Evolutionary conservation across 2,329 filamentous ascomycete species (phyloP).

Genomic region (Colletotrichum somersetense): DNA sequence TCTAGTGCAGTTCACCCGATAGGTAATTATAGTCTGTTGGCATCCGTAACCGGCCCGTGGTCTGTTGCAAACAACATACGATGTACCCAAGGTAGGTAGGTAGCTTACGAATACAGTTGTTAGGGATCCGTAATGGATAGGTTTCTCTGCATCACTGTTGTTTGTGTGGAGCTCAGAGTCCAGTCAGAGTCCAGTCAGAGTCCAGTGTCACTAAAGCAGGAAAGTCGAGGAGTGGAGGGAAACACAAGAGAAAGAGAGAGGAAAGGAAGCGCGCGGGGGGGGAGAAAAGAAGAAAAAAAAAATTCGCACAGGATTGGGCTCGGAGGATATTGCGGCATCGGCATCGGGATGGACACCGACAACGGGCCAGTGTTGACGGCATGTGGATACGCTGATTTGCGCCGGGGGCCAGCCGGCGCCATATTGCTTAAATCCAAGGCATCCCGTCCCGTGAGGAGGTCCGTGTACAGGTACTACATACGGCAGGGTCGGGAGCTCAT

Average conservation of each 20-base stretch:
- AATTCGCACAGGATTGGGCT: constrained; percentile 29
- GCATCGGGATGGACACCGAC: constrained; percentile 34
- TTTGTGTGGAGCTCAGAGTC: constrained; percentile 13
- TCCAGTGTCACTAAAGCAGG: background rate
- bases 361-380: background rate
- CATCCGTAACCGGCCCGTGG: constrained; percentile 1
- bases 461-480: background rate
- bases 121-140: background rate
- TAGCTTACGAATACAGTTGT: too few relatives aligned
- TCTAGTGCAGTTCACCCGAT: background rate
- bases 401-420: constrained; percentile 36
- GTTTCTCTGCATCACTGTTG: constrained; percentile 19
- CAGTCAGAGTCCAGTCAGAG: constrained; percentile 2
- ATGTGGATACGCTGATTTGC: constrained; percentile 40
- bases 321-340: constrained; percentile 34
- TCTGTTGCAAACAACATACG: background rate
- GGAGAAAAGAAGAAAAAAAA: background rate
- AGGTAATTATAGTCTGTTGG: background rate
- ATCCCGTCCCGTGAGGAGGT: constrained; percentile 13
- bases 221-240: background rate
- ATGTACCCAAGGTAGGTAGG: background rate
- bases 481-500: constrained; percentile 5
- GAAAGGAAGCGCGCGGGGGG: too few relatives aligned
- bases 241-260: background rate
- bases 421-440: constrained; percentile 26